Conservation (phyloP, 2,329 filamentous ascomycete genomes). For the Chaetomium sp. region DNA sequence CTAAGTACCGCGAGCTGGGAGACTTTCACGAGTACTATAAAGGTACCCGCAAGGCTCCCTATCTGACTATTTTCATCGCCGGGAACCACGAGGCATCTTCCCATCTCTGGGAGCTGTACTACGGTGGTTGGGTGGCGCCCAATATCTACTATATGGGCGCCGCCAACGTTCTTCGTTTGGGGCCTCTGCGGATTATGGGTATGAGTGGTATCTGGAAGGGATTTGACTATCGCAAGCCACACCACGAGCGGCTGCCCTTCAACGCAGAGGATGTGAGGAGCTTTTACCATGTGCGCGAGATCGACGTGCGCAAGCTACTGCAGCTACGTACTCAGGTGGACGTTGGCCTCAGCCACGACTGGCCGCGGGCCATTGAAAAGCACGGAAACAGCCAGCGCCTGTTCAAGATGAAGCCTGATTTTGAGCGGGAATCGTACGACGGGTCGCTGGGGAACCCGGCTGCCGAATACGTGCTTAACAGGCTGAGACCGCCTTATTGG, state of each 20-base stretch:
- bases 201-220: slow-evolving; percentile 95
- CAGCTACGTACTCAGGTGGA: slow-evolving; percentile 84
- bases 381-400: slow-evolving; percentile 63
- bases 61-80: slow-evolving; percentile 84
- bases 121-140: slow-evolving; percentile 93
- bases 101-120: slow-evolving; percentile 86
- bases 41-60: slow-evolving; percentile 69
- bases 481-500: slow-evolving; percentile 78
- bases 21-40: slow-evolving; percentile 96
- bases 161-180: slow-evolving; percentile 79
- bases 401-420: slow-evolving; percentile 67
- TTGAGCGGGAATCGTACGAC: slow-evolving; percentile 66
- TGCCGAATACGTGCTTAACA: slow-evolving; percentile 72
- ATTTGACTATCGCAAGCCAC: slow-evolving; percentile 75
- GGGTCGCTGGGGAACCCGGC: slow-evolving; percentile 75
- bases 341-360: slow-evolving; percentile 89
- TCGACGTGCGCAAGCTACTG: slow-evolving; percentile 85
- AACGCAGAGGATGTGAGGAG: slow-evolving; percentile 66
- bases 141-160: slow-evolving; percentile 97
- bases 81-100: slow-evolving; percentile 95
- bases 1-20: slow-evolving; percentile 79
- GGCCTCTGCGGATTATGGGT: slow-evolving; percentile 79
- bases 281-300: slow-evolving; percentile 83
- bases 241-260: slow-evolving; percentile 83
- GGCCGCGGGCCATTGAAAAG: slow-evolving; percentile 79